Conservation (phyloP, 768 basidiomycete species). For the Tylopilus plumbeoviolaceoides region DNA sequence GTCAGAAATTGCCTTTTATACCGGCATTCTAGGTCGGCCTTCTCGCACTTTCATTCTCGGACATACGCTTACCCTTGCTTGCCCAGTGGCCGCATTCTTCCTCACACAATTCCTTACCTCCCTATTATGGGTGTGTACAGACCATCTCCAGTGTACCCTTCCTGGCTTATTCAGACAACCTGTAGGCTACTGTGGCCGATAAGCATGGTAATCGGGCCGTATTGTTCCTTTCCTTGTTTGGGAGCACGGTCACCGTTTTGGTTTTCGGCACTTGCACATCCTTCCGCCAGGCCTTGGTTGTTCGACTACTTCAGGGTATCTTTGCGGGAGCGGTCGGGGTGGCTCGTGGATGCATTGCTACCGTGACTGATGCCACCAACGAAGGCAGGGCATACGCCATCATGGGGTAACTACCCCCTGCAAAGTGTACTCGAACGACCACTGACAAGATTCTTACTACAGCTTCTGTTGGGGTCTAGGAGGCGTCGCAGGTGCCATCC, state of each 20-base stretch:
- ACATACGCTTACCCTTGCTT: constrained; percentile 8
- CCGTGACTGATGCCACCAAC: constrained; percentile 87
- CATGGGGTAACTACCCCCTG: constrained; percentile 51
- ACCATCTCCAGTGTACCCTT: neutral
- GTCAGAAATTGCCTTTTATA: constrained; percentile 85
- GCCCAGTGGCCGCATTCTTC: constrained; percentile 77
- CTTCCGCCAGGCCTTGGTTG: constrained; percentile 74
- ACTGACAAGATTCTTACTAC: constrained; percentile 1
- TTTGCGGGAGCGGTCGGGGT: constrained; percentile 95
- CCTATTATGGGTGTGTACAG: constrained; percentile 71
- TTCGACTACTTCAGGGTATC: constrained; percentile 86
- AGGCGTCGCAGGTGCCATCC: constrained; percentile 85
- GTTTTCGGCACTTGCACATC: constrained; percentile 75
- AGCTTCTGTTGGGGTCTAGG: constrained; percentile 97
- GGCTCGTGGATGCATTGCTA: constrained; percentile 81
- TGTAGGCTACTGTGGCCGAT: constrained; percentile 86
- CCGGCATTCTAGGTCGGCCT: constrained; percentile 70
- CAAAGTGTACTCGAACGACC: neutral
- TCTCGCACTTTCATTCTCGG: constrained; percentile 9
- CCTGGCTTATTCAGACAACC: neutral
- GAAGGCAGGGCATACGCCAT: constrained; percentile 95
- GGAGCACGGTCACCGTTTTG: constrained; percentile 75
- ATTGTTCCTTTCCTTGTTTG: constrained; percentile 78
- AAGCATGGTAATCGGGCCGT: constrained; percentile 86
- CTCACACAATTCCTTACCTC: constrained; percentile 95